A percentile compares a stretch with the other conserved stretches of the same genome.
phyloP scores from a whole-genome alignment of 192 early-diverging fungal species.

The Coemansia sp. region DNA sequence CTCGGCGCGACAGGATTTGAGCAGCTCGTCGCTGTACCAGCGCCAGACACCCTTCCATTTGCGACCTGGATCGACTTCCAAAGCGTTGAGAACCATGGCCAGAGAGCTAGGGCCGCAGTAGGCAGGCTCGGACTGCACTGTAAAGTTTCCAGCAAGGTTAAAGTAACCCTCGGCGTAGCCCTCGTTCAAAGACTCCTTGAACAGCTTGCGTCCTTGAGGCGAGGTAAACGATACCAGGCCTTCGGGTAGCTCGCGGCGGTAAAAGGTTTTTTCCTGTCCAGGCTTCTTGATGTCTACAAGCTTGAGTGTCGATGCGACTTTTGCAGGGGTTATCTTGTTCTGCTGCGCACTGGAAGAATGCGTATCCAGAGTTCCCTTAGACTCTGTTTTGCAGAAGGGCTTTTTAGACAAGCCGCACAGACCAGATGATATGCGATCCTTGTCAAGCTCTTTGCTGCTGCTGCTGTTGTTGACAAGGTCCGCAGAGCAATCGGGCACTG shows the following conservation, averaged over 20 bases:
- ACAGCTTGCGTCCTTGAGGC: slow-evolving; percentile 70
- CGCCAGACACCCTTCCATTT: slow-evolving; percentile 95
- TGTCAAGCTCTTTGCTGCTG: neutral
- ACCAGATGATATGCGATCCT: neutral
- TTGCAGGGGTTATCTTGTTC: neutral
- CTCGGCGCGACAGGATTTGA: slow-evolving; percentile 67
- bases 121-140: slow-evolving; percentile 86
- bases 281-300: neutral
- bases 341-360: neutral
- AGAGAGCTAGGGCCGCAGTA: slow-evolving; percentile 89
- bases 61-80: slow-evolving; percentile 84
- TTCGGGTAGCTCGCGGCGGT: slow-evolving; percentile 66
- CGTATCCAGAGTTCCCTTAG: neutral
- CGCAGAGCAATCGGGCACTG: neutral
- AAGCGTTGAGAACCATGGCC: slow-evolving; percentile 91
- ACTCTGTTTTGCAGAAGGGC: neutral
- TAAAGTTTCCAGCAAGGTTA: slow-evolving; percentile 83
- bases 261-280: slow-evolving; percentile 43
- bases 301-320: neutral
- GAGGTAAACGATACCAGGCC: slow-evolving; percentile 78
- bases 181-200: slow-evolving; percentile 72
- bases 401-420: neutral
- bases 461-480: neutral
- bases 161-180: slow-evolving; percentile 87
- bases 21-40: slow-evolving; percentile 78